Evolutionary conservation across 1,139 yeast species (phyloP), one percentile per base, ranked within the genome.

Genomic region (Taphrina populina): DNA sequence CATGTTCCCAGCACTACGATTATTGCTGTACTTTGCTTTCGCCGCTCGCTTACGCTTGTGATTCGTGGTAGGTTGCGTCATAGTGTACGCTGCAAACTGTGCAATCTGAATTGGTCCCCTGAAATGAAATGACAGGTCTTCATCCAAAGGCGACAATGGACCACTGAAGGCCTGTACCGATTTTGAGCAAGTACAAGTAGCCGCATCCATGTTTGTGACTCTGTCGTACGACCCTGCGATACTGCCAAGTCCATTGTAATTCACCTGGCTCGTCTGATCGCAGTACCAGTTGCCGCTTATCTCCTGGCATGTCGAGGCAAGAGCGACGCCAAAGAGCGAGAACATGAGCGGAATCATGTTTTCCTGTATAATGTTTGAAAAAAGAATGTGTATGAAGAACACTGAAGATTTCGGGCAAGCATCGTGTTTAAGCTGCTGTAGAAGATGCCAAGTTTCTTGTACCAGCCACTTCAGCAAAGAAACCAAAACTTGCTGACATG

Each of bases 81-180:
- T 80, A 60, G 77, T 76, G 71, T 83, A 84, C 63, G 77, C 87
- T 63, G 88, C 96, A 67, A 92, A 88, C 71, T 86, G 85, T 65
- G 76, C 73, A 67, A 90, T 78, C 59, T 79, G 76, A 63, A 92
- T 70, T 30, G 97, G 98, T 58, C 97, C 98, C 72, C 97, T 82
- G 76, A 90, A 87, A 71, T 90, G 97, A 58, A 92, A 86, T 15
- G 95, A 83, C 53, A 90, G 74, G 69, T 88, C 96, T 72, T 88
- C 95, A 71, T 88, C 81, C 60, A 90, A 73, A 30, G 97, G 97
- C 47, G 95, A 74, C 67, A 87, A 74, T 24, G 80, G 60, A 49
- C 97, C 97, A 13, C 84, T 77, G 72, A 88, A 85, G 7, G 78
- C 62, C 17, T 72, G 71, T 13, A 79, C 64, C 55, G 78, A 76